Percentiles rank a stretch among this genome's conserved stretches.
phyloP scores from a whole-genome alignment of 2,329 filamentous ascomycete species.

The Cladosporium phlei region DNA sequence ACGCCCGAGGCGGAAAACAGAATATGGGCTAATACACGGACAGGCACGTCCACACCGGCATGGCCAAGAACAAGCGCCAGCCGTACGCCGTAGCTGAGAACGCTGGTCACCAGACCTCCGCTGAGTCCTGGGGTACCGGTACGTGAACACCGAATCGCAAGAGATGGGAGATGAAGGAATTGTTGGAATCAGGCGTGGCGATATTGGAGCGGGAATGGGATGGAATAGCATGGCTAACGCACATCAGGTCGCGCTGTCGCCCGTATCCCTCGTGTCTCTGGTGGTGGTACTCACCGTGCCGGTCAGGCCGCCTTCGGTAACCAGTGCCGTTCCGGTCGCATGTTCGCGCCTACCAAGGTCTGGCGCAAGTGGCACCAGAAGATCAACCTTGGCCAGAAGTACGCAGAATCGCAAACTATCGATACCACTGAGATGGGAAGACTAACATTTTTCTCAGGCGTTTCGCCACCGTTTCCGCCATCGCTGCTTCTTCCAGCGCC shows the following conservation, averaged over 20 bases:
- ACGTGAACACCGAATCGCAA: constrained; percentile 23
- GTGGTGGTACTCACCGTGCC: constrained; percentile 99
- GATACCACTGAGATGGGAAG: constrained; percentile 15
- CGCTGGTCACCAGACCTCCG: constrained; percentile 99
- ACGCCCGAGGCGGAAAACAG: constrained; percentile 7
- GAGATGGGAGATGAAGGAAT: constrained; percentile 12
- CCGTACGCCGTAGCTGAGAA: constrained; percentile 99
- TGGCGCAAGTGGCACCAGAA: constrained; percentile 99
- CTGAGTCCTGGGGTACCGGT: constrained; percentile 99
- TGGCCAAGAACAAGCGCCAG: constrained; percentile 99
- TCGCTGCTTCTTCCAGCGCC: constrained; percentile 92
- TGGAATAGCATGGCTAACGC: constrained; percentile 21
- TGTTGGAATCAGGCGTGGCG: constrained; percentile 2
- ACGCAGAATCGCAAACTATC: constrained; percentile 34
- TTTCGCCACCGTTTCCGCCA: constrained; percentile 94
- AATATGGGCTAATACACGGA: constrained; percentile 27
- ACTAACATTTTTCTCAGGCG: constrained; percentile 44
- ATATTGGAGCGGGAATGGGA: not conserved
- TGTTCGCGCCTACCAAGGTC: constrained; percentile 99
- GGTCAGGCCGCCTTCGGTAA: constrained; percentile 99
- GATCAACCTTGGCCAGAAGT: constrained; percentile 97
- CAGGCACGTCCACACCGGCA: constrained; percentile 84
- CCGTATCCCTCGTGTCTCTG: constrained; percentile 99
- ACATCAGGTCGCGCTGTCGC: constrained; percentile 87
- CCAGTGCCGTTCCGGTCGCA: constrained; percentile 99